Evolutionary conservation across 1,284 basidiomycete species (phyloP), one percentile per base, ranked within the genome.

Genomic region (Rhodotorula sp.): DNA sequence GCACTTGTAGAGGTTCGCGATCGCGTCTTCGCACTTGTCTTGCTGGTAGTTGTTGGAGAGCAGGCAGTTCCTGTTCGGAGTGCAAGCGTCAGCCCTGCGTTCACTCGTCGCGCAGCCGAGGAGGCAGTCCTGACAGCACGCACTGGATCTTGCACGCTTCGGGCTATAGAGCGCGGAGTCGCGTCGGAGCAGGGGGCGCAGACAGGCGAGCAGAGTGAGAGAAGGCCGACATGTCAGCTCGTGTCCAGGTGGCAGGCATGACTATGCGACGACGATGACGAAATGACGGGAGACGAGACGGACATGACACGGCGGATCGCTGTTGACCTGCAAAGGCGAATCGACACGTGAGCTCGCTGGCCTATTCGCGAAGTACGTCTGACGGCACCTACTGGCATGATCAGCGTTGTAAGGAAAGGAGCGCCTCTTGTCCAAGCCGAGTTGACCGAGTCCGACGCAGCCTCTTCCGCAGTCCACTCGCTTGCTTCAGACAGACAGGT

Each of bases 71-170:
- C 69, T 67, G 56, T 6, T 20, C n/a, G 22, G 53, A 12, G 24
- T 24, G 17, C 6, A n/a, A 15, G 44, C 20, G 20, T 17, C 29
- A n/a, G 62, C 24, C 18, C 12, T 51, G 4, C 22, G 20, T 1
- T 10, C 8, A 18, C 6, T 6, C 6, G 6, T 6, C 6, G 6
- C 4, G 54, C 17, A 29, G 6, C 2, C 6, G 24, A 1, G 14
- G 22, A 29, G 44, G 24, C n/a, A n/a, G 53, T 24, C 46, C 3
- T 17, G 48, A 49, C n/a, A 37, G 33, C 58, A 53, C 65, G 62
- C 22, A 69, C 72, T 75, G 73, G 22, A 75, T 75, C n/a, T 70
- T 59, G 64, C 74, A 75, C 0, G 72, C 74, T 61, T 73, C 72
- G 1, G 72, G 46, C 74, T 73, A 62, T 1, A n/a, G 26, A 3